Evolutionary conservation across 169 alveolate genomes (phyloP).

Genomic region (Cryptosporidium felis): DNA sequence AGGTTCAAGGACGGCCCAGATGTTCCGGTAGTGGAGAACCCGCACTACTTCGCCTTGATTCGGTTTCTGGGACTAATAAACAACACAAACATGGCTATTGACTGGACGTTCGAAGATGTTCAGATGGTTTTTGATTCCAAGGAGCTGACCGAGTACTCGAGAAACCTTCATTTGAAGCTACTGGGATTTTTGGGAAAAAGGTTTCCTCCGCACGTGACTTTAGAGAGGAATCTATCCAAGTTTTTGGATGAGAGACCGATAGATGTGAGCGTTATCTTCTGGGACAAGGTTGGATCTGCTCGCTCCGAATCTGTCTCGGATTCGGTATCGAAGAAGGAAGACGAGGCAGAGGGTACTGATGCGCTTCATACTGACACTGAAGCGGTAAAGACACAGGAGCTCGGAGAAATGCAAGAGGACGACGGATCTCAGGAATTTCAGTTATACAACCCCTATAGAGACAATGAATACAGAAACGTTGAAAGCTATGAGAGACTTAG

Average conservation of each 20-base stretch:
- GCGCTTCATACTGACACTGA: background rate
- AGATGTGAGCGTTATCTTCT: constrained; percentile 37
- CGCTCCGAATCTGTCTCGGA: background rate
- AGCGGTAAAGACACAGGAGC: background rate
- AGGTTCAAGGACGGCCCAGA: constrained; percentile 66
- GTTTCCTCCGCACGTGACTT: constrained; percentile 67
- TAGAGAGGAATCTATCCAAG: constrained; percentile 51
- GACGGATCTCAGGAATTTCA: background rate
- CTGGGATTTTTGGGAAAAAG: constrained; percentile 58
- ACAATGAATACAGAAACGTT: constrained; percentile 41
- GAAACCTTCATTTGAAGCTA: constrained; percentile 36
- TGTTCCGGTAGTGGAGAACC: constrained; percentile 60
- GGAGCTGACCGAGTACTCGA: constrained; percentile 56
- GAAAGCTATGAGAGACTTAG: constrained; percentile 43
- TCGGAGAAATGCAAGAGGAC: background rate
- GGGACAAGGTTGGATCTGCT: constrained; percentile 8
- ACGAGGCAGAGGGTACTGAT: background rate
- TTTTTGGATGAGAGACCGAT: constrained; percentile 66
- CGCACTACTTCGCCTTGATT: constrained; percentile 57
- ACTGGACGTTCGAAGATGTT: constrained; percentile 53
- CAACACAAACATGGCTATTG: constrained; percentile 34
- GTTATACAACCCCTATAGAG: constrained; percentile 58
- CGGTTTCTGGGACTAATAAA: constrained; percentile 29
- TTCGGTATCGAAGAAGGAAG: background rate
- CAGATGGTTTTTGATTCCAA: constrained; percentile 13